These are phyloP conservation scores for Poterioochromonas sp. DNA, from an alignment of 352 stramenopile species.

Conservation along the genomic window DNA sequence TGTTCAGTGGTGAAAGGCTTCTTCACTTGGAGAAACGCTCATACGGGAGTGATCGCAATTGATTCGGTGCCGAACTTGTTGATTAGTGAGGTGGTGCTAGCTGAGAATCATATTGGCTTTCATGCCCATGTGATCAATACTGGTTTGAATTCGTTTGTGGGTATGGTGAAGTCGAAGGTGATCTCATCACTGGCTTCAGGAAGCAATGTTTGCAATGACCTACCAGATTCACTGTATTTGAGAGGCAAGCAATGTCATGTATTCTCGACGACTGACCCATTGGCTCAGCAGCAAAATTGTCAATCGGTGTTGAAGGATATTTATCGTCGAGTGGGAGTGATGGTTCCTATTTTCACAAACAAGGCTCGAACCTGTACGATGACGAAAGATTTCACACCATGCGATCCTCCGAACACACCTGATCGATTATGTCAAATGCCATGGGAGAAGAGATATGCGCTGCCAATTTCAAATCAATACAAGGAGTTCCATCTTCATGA, in stretches of 20 bases:
- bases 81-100: neutral
- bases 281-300: neutral
- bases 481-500: constrained; percentile 22
- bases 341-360: constrained; percentile 1
- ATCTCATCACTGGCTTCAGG: neutral
- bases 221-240: neutral
- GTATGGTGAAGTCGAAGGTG: constrained; percentile 5
- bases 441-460: constrained; percentile 7
- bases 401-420: constrained; percentile 15
- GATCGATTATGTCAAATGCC: constrained; percentile 11
- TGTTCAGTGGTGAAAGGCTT: constrained; percentile 1
- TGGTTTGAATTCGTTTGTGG: neutral
- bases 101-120: constrained; percentile 24
- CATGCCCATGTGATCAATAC: neutral
- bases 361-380: neutral
- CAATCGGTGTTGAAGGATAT: neutral
- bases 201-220: neutral
- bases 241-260: neutral
- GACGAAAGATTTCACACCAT: neutral
- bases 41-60: neutral
- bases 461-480: neutral
- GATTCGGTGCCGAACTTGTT: neutral
- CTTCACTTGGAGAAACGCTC: neutral
- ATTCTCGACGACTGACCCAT: neutral
- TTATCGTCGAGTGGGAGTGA: constrained; percentile 1